Evolutionary conservation across 2,329 filamentous ascomycete genomes (phyloP).

Genomic region (Graphium sp.): DNA sequence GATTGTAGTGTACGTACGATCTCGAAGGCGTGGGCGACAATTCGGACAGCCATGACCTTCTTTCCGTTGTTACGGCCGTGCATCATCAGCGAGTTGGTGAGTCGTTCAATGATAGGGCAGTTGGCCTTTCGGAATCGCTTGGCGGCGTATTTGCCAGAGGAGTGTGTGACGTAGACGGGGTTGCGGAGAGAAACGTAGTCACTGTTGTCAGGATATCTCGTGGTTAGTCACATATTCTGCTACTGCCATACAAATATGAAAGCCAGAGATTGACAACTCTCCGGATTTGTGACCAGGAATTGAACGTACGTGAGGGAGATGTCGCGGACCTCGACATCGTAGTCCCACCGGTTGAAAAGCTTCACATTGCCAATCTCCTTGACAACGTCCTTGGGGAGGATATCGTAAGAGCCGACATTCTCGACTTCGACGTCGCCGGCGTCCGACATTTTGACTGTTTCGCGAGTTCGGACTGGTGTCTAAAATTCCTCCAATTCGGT

Average conservation of each 20-base stretch:
- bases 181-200: constrained; percentile 99
- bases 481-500: no score
- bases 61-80: constrained; percentile 99
- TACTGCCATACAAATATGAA: constrained; percentile 4
- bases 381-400: constrained; percentile 86
- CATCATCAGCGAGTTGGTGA: constrained; percentile 99
- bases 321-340: constrained; percentile 99
- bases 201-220: constrained; percentile 35
- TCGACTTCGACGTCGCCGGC: constrained; percentile 87
- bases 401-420: constrained; percentile 54
- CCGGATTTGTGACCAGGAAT: no score
- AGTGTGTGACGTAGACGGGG: constrained; percentile 98
- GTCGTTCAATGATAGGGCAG: constrained; percentile 99
- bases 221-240: constrained; percentile 14
- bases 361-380: constrained; percentile 83
- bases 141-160: constrained; percentile 92
- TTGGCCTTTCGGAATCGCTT: constrained; percentile 99
- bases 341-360: constrained; percentile 95
- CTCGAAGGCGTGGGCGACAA: constrained; percentile 97
- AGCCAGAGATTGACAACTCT: neutral
- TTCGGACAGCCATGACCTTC: constrained; percentile 99
- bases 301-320: constrained; percentile 91
- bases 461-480: constrained; percentile 8
- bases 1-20: constrained; percentile 61
- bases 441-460: constrained; percentile 69